Evolutionary conservation across 176 grass and related monocot genomes (phyloP).

Genomic region (Bromus sterilis): DNA sequence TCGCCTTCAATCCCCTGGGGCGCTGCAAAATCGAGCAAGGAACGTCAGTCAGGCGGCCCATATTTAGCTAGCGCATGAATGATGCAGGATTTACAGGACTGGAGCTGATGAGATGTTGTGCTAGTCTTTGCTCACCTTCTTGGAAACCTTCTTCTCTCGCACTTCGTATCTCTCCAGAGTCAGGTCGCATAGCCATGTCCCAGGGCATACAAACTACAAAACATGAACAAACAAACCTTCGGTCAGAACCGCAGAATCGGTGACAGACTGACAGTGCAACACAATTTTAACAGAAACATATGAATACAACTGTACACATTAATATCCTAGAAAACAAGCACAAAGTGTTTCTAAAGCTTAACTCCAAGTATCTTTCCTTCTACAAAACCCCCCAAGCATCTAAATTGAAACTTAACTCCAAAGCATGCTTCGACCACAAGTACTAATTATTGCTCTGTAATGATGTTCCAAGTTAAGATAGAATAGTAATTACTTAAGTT

Average conservation of each 20-base stretch:
- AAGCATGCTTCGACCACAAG: not conserved
- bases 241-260: not conserved
- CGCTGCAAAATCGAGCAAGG: constrained; percentile 38
- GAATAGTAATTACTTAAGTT: not conserved
- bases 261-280: not conserved
- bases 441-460: not conserved
- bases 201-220: constrained; percentile 80
- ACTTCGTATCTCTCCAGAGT: constrained; percentile 93
- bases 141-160: constrained; percentile 83
- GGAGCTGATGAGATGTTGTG: not conserved
- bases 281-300: not conserved
- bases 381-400: not conserved
- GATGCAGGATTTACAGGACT: not conserved
- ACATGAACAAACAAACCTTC: not conserved
- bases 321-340: not conserved
- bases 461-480: not conserved
- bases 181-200: constrained; percentile 81
- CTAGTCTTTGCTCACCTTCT: constrained; percentile 50
- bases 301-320: not conserved
- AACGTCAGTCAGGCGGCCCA: not conserved
- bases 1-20: constrained; percentile 80
- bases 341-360: not conserved
- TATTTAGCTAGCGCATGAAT: not conserved
- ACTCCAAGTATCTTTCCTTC: not conserved
- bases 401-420: not conserved